Percentiles rank a stretch among this genome's conserved stretches.
phyloP scores from a whole-genome alignment of 768 basidiomycete genomes.

The Dioszegia crocea region DNA sequence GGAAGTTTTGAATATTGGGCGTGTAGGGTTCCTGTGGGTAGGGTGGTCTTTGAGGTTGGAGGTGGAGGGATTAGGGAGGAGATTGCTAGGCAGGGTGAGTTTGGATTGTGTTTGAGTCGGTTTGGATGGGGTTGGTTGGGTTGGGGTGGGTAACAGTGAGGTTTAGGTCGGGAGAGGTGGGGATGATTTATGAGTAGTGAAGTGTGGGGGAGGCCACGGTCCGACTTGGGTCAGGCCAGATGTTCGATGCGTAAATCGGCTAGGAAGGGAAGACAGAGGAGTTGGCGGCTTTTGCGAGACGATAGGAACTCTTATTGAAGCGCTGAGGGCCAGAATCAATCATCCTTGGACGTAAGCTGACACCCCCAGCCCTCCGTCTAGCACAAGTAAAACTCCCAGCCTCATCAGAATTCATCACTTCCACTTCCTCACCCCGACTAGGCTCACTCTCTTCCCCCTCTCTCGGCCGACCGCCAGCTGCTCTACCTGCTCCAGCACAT shows the following conservation, averaged over 20 bases:
- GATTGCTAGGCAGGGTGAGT: constrained; percentile 80
- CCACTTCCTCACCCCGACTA: constrained; percentile 62
- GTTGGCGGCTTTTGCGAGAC: too few relatives aligned
- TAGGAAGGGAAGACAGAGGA: too few relatives aligned
- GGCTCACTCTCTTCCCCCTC: constrained; percentile 26
- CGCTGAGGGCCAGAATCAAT: too few relatives aligned
- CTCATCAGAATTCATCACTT: constrained; percentile 77
- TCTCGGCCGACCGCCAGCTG: constrained; percentile 21
- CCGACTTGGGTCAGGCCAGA: too few relatives aligned
- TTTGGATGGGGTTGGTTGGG: not conserved
- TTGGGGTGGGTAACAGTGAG: not conserved
- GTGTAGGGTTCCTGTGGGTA: constrained; percentile 73
- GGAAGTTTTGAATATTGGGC: constrained; percentile 98
- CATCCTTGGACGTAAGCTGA: not conserved
- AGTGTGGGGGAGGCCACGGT: too few relatives aligned
- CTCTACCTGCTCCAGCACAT: constrained; percentile 21
- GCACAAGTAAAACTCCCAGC: constrained; percentile 85
- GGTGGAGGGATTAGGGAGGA: constrained; percentile 85
- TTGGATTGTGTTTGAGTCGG: not conserved
- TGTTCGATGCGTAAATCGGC: too few relatives aligned
- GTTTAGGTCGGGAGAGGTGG: too few relatives aligned
- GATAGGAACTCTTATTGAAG: too few relatives aligned
- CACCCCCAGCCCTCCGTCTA: constrained; percentile 70
- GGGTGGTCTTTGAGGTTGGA: constrained; percentile 91
- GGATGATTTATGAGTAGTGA: too few relatives aligned